phyloP scores from a whole-genome alignment of 2,329 filamentous ascomycete genomes.

The Arthrobotrys megalospora region DNA sequence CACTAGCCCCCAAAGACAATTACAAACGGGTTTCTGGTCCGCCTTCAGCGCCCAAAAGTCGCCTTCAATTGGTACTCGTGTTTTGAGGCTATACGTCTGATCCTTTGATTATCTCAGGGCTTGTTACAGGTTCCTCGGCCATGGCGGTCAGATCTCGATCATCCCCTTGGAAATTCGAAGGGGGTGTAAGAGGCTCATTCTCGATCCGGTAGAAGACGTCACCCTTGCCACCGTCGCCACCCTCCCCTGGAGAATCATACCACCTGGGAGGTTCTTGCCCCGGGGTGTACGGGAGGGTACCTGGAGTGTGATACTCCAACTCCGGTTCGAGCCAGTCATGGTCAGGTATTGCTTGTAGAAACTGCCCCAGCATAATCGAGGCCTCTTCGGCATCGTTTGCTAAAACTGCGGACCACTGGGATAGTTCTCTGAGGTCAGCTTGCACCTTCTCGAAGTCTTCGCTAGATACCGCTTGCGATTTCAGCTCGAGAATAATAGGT shows the following conservation, averaged over 20 bases:
- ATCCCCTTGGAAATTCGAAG: neutral
- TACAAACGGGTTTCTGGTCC: too few relatives aligned
- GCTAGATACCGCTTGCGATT: neutral
- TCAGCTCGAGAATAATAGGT: neutral
- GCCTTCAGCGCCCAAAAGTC: too few relatives aligned
- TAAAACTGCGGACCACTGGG: neutral
- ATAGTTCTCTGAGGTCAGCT: neutral
- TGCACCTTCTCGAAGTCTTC: neutral
- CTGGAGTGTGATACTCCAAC: neutral
- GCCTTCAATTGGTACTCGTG: too few relatives aligned
- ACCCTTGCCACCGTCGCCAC: neutral
- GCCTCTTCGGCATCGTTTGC: conserved; percentile 2
- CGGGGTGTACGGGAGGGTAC: conserved; percentile 14
- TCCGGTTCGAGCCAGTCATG: neutral
- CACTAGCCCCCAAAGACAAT: too few relatives aligned
- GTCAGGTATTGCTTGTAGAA: neutral
- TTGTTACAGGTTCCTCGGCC: neutral
- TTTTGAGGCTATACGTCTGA: neutral
- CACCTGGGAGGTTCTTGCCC: neutral
- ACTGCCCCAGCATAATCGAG: neutral
- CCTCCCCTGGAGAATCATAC: neutral
- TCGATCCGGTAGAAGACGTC: neutral
- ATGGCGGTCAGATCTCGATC: neutral
- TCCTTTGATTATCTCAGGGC: neutral
- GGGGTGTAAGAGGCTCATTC: conserved; percentile 3